Evolutionary conservation across 2,329 filamentous ascomycete genomes (phyloP).

Genomic region (Alternaria brassicicola): DNA sequence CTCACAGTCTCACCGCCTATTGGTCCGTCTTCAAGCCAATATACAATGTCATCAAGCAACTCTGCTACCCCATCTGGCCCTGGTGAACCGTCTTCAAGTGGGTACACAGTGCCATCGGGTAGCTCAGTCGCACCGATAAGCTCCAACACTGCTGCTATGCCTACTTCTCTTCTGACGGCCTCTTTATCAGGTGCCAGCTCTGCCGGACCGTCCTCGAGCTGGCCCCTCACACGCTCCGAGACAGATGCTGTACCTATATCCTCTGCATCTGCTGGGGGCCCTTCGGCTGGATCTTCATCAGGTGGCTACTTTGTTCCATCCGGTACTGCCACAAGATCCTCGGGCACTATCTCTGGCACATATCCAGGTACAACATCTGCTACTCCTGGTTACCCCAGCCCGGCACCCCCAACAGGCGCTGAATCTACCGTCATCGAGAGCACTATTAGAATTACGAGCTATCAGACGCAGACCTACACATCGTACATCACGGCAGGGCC

Average conservation of each 20-base stretch:
- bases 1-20: not conserved
- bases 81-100: not conserved
- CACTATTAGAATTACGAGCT: constrained; percentile 36
- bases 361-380: constrained; percentile 11
- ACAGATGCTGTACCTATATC: not conserved
- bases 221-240: not conserved
- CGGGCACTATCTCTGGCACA: constrained; percentile 12
- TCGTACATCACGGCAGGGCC: constrained; percentile 26
- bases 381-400: constrained; percentile 19
- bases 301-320: not conserved
- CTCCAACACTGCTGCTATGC: not conserved
- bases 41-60: not conserved
- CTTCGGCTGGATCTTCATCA: not conserved
- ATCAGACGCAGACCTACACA: constrained; percentile 29
- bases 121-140: not conserved
- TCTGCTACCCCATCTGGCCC: not conserved
- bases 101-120: not conserved
- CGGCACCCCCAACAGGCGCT: constrained; percentile 9
- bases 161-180: not conserved
- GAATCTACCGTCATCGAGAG: constrained; percentile 19
- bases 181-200: not conserved
- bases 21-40: constrained; percentile 3
- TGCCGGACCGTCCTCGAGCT: not conserved
- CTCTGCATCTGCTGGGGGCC: not conserved
- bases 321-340: not conserved